phyloP scores from a whole-genome alignment of 176 grass and related monocot species.

The Ensete glaucum region DNA sequence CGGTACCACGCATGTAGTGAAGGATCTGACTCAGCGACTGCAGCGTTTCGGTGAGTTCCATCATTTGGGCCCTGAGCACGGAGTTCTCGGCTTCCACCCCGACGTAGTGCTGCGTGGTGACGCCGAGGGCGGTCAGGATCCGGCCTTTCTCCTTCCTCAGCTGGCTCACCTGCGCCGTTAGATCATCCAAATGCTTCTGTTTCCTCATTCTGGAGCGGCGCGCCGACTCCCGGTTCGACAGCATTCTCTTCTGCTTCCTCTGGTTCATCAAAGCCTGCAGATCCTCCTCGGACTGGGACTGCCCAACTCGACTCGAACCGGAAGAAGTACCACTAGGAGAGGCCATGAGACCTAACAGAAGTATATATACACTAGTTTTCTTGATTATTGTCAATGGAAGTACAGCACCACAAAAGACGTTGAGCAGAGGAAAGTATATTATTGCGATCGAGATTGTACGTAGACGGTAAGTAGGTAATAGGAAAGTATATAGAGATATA shows the following conservation, averaged over 20 bases:
- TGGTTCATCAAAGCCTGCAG: conserved; percentile 24
- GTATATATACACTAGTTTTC: not conserved
- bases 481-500: conserved; percentile 11
- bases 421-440: not conserved
- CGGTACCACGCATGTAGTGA: not conserved
- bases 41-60: conserved; percentile 41
- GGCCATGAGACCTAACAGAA: conserved; percentile 24
- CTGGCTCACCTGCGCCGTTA: conserved; percentile 28
- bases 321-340: conserved; percentile 23
- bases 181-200: conserved; percentile 42
- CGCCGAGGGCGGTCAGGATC: conserved; percentile 18
- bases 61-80: conserved; percentile 30
- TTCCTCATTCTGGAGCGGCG: conserved; percentile 56
- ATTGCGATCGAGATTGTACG: not conserved
- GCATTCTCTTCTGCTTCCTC: conserved; percentile 59
- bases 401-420: not conserved
- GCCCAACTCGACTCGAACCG: not conserved
- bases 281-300: conserved; percentile 2
- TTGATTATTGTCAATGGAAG: not conserved
- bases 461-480: not conserved
- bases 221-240: conserved; percentile 68
- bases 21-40: conserved; percentile 29
- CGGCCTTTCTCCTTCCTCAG: conserved; percentile 33
- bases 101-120: conserved; percentile 18
- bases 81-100: conserved; percentile 46